Conservation (phyloP, 2,329 filamentous ascomycete genomes). For the Talaromyces islandicus region DNA sequence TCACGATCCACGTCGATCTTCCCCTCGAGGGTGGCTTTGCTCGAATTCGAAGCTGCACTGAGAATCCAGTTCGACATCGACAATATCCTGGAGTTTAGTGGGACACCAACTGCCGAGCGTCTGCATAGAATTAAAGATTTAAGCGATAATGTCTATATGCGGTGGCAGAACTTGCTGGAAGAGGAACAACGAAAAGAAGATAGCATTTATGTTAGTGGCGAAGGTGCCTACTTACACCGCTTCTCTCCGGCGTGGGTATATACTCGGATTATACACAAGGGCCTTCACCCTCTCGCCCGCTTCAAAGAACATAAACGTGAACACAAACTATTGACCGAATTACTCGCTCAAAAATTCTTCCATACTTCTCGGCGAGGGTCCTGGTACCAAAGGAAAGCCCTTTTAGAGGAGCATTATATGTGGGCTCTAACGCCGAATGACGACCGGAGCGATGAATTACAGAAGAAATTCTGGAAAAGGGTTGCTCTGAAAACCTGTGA, state of each 20-base stretch:
- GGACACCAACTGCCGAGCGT: conserved; percentile 59
- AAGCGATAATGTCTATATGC: conserved; percentile 68
- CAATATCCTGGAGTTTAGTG: conserved; percentile 71
- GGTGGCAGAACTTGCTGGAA: conserved; percentile 68
- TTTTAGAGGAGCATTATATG: conserved; percentile 96
- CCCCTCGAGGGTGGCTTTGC: conserved; percentile 61
- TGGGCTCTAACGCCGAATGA: conserved; percentile 50
- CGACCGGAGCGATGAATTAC: conserved; percentile 49
- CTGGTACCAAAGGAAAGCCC: conserved; percentile 93
- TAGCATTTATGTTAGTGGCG: conserved; percentile 69
- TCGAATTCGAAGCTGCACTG: conserved; percentile 87
- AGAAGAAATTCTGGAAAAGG: conserved; percentile 78
- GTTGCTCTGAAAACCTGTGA: conserved; percentile 77
- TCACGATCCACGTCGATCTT: conserved; percentile 89
- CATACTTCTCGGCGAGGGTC: conserved; percentile 76
- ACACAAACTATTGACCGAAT: conserved; percentile 64
- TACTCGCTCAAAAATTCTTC: conserved; percentile 76
- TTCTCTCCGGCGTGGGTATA: conserved; percentile 92
- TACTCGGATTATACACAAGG: conserved; percentile 87
- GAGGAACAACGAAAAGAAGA: conserved; percentile 77
- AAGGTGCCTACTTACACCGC: conserved; percentile 81
- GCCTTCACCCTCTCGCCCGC: conserved; percentile 68
- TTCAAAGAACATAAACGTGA: conserved; percentile 76
- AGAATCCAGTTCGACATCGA: conserved; percentile 78
- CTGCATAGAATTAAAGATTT: conserved; percentile 64